Evolutionary conservation across 108 stramenopile genomes (phyloP), one percentile per base, ranked within the genome.

Genomic region (Cyclostephanos tholiformis): DNA sequence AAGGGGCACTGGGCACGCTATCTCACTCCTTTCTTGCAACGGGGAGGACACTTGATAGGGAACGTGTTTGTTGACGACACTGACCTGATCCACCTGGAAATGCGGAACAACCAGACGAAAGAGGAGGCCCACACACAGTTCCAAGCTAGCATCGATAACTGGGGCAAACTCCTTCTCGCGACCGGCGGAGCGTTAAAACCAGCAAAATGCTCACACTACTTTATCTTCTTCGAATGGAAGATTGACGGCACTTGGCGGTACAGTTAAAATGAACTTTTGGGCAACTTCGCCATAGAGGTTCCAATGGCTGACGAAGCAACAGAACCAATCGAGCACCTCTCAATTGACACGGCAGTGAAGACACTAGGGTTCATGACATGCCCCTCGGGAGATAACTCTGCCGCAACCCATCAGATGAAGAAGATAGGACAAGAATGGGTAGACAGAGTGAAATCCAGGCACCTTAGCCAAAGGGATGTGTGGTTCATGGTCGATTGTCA

Each of bases 161-260:
- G 70, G 70, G 70, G 70, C 22, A 25, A 41, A 10, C 19, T 60
- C 6, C 55, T 71, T 26, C 59, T 59, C n/a, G 70, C 70, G 12
- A 35, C 70, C 6, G 70, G 70, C 5, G 70, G 70, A 10, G 36
- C 70, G 2, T 19, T 56, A 14, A 71, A 71, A 41, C 56, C 71
- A 7, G 35, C 2, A 11, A 63, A 63, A 36, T 63, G 63, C 23
- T 63, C 38, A 16, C 38, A 6, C 63, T 43, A 63, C 38, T 61
- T 72, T n/a, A 72, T 72, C 11, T 48, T 23, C 27, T 72, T 72
- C 61, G 1, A 14, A 1, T 72, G 60, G 61, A 39, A 29, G 4
- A 8, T 6, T 11, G 38, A 72, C 32, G 71, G 71, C 1, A 53
- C 58, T 6, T 72, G 71, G 71, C 19, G 12, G 14, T 62, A 72